Evolutionary conservation across 2,329 filamentous ascomycete genomes (phyloP).

Genomic region (Trichoderma cornu-damae): DNA sequence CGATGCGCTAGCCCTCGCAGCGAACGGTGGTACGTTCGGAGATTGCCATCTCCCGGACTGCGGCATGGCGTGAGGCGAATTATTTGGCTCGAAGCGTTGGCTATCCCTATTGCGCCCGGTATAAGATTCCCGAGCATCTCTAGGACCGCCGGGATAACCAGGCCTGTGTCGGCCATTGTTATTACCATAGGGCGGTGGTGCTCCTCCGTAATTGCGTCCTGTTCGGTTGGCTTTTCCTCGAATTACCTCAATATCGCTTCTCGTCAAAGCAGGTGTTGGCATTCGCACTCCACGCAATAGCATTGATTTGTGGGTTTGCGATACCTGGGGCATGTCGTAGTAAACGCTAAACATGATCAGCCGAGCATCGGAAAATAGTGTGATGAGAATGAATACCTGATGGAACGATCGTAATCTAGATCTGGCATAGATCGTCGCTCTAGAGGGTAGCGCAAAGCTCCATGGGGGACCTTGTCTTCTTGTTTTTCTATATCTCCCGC

Average conservation of each 20-base stretch:
- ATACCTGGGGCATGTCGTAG: conserved; percentile 73
- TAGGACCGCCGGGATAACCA: conserved; percentile 28
- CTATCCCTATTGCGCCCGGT: conserved; percentile 20
- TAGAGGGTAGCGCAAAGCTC: conserved; percentile 72
- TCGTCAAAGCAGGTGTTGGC: conserved; percentile 65
- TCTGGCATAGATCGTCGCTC: conserved; percentile 65
- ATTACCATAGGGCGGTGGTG: conserved; percentile 18
- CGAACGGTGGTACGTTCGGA: neutral
- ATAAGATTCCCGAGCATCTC: conserved; percentile 10
- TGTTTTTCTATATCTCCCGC: conserved; percentile 78
- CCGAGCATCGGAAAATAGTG: neutral
- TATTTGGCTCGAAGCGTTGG: conserved; percentile 10
- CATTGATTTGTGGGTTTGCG: conserved; percentile 85
- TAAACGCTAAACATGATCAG: conserved; percentile 58
- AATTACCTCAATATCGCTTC: conserved; percentile 68
- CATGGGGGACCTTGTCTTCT: conserved; percentile 77
- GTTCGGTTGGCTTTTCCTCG: conserved; percentile 58
- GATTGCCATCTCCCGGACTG: conserved; percentile 3
- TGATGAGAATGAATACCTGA: conserved; percentile 55
- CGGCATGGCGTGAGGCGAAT: conserved; percentile 18
- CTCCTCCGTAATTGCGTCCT: conserved; percentile 30
- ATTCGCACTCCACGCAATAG: conserved; percentile 78
- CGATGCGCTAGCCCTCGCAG: neutral
- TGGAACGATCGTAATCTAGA: conserved; percentile 78
- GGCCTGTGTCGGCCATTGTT: conserved; percentile 24